phyloP scores from a whole-genome alignment of 345 rosid genomes.

The Nasturtium officinale region DNA sequence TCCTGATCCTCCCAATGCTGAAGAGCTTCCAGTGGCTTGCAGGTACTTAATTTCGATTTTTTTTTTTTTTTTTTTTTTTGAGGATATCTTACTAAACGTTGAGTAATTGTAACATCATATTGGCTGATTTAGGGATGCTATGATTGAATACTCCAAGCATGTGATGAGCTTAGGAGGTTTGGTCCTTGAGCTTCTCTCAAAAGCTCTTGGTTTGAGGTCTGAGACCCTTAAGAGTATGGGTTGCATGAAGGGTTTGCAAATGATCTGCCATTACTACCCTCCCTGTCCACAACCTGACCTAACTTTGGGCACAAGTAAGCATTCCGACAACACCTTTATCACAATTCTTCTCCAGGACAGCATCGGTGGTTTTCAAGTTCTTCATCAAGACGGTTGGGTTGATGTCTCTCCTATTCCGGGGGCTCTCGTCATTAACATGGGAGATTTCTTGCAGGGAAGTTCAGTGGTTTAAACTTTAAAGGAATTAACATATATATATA shows the following conservation, averaged over 20 bases:
- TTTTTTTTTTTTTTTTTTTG: conserved; percentile 6
- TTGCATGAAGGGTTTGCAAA: conserved; percentile 32
- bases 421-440: conserved; percentile 43
- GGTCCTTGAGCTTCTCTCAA: conserved; percentile 44
- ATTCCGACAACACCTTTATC: conserved; percentile 42
- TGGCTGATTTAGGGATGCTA: conserved; percentile 38
- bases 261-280: conserved; percentile 47
- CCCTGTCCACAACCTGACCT: conserved; percentile 55
- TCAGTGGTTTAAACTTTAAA: too few species aligned
- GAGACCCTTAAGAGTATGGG: conserved; percentile 38
- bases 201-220: conserved; percentile 46
- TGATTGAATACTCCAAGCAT: conserved; percentile 45
- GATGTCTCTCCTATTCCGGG: conserved; percentile 43
- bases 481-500: too few species aligned
- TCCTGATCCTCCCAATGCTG: conserved; percentile 44
- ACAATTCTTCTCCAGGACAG: conserved; percentile 53
- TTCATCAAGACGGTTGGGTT: conserved; percentile 43
- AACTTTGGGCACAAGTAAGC: conserved; percentile 41
- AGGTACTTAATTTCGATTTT: conserved; percentile 32
- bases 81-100: neutral
- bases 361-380: conserved; percentile 52
- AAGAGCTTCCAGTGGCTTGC: conserved; percentile 52
- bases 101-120: neutral
- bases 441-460: conserved; percentile 50
- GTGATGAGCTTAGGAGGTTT: conserved; percentile 39